Conservation (phyloP, 768 basidiomycete species). For the Mycena sanguinolenta region DNA sequence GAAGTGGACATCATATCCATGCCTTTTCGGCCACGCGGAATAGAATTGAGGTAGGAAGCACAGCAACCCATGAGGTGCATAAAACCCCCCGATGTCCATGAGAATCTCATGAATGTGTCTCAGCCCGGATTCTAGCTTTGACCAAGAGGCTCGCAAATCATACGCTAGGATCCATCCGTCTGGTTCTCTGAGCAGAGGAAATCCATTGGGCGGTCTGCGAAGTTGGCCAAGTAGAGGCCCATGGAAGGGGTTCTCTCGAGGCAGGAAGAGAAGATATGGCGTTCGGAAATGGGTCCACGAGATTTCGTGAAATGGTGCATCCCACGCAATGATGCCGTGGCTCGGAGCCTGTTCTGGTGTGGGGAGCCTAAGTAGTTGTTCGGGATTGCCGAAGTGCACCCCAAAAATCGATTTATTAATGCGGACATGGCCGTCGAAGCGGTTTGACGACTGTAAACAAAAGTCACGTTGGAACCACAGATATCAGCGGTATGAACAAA, state of each 20-base stretch:
- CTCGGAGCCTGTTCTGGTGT: neutral
- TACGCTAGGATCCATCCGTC: neutral
- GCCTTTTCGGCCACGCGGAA: neutral
- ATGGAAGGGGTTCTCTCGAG: constrained; percentile 8
- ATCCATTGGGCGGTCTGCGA: neutral
- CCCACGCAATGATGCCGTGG: neutral
- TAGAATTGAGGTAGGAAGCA: neutral
- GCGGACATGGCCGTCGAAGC: constrained; percentile 9
- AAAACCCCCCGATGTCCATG: neutral
- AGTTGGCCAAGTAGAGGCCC: constrained; percentile 8
- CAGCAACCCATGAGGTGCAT: neutral
- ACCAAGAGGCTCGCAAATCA: neutral
- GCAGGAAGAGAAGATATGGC: neutral
- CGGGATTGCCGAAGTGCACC: constrained; percentile 12
- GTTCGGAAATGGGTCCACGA: neutral
- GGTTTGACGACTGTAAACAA: neutral
- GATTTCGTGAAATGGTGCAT: neutral
- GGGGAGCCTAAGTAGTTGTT: constrained; percentile 7
- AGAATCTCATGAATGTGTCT: neutral
- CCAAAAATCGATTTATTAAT: neutral
- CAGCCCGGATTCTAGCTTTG: neutral
- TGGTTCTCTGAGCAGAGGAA: neutral
- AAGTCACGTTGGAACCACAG: neutral
- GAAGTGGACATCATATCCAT: neutral
- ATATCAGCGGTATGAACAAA: neutral